Evolutionary conservation across 2,329 filamentous ascomycete genomes (phyloP).

Genomic region (Cercospora sp.): DNA sequence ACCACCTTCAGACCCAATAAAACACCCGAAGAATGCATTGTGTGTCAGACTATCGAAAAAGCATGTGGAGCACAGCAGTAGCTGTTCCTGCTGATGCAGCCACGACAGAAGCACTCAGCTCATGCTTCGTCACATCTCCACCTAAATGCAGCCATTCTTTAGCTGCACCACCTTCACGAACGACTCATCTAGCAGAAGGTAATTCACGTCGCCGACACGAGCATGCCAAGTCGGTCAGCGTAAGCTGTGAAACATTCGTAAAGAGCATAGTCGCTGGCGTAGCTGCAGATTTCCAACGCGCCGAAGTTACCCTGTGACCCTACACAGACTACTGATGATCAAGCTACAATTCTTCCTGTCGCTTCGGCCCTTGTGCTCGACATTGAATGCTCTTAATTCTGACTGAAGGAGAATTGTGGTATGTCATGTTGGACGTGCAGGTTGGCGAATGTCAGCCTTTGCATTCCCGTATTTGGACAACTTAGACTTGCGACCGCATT

Average conservation of each 20-base stretch:
- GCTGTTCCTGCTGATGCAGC: background rate
- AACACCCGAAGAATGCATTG: background rate
- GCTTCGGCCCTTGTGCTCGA: background rate
- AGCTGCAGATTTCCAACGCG: background rate
- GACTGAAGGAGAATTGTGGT: background rate
- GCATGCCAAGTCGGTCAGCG: background rate
- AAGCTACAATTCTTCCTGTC: background rate
- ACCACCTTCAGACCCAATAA: background rate
- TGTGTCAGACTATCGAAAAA: background rate
- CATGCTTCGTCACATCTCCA: slow-evolving; percentile 3
- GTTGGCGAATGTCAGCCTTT: background rate
- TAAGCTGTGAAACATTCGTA: background rate
- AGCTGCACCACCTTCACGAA: background rate
- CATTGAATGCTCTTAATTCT: background rate
- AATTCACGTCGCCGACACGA: background rate
- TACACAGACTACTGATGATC: too few species aligned
- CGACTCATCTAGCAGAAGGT: background rate
- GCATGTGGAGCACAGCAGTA: background rate
- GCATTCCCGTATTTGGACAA: background rate
- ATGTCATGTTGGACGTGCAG: background rate
- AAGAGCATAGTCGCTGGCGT: background rate
- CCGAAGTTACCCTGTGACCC: too few species aligned
- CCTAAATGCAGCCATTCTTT: background rate
- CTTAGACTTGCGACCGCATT: background rate
- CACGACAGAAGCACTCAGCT: background rate